phyloP scores from a whole-genome alignment of 192 early-diverging fungal species.

The Umbelopsis sp. region DNA sequence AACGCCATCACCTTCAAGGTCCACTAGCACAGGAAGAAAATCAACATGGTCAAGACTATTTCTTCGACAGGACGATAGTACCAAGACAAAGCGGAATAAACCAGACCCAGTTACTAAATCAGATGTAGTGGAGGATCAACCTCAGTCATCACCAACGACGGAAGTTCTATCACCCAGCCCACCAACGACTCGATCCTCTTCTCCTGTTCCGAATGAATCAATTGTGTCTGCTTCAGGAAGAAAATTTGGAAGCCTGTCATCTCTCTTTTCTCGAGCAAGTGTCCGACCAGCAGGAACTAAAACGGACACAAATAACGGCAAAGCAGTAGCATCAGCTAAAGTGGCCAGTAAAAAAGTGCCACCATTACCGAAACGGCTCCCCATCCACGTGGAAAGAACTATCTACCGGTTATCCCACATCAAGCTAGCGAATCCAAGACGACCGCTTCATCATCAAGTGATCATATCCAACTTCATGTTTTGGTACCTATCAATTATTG shows the following conservation, averaged over 20 bases:
- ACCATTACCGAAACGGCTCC: constrained; percentile 48
- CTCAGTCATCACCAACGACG: not conserved
- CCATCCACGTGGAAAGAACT: constrained; percentile 77
- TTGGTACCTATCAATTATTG: constrained; percentile 77
- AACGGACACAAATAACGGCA: not conserved
- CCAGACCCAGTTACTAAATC: not conserved
- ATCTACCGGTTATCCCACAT: constrained; percentile 74
- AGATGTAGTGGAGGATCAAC: constrained; percentile 12
- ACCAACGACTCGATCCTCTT: not conserved
- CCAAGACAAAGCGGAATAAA: constrained; percentile 45
- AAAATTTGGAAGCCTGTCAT: constrained; percentile 20
- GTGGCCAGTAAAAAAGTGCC: constrained; percentile 28
- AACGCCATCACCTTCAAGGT: not conserved
- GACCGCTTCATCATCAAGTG: constrained; percentile 74
- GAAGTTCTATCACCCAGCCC: not conserved
- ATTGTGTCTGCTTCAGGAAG: constrained; percentile 2
- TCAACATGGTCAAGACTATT: constrained; percentile 46
- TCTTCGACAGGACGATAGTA: constrained; percentile 37
- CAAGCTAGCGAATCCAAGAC: constrained; percentile 75
- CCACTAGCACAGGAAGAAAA: constrained; percentile 25
- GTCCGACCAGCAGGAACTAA: not conserved
- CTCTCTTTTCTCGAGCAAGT: constrained; percentile 16
- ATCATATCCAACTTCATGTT: constrained; percentile 82
- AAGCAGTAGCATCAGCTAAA: constrained; percentile 22
- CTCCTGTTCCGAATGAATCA: not conserved